Percentiles rank a stretch among this genome's conserved stretches.
phyloP scores from a whole-genome alignment of 2,329 filamentous ascomycete species.

The Penicillium digitatum region DNA sequence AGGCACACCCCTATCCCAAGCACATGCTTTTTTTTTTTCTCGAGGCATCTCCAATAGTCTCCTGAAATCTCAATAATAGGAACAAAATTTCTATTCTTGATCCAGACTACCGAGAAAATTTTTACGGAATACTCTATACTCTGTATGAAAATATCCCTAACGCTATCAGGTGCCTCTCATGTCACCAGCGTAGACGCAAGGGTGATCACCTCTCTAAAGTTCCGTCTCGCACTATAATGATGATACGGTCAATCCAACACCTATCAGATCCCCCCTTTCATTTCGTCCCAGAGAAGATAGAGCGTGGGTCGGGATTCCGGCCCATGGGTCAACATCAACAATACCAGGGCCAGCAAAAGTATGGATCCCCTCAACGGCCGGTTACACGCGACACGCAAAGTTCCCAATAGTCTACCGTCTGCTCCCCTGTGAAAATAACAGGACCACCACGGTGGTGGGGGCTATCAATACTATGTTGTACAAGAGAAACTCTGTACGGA shows the following conservation, averaged over 20 bases:
- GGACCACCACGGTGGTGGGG: background rate
- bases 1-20: background rate
- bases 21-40: background rate
- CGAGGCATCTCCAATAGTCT: background rate
- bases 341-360: slow-evolving; percentile 5
- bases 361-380: slow-evolving; percentile 8
- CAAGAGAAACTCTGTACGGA: background rate
- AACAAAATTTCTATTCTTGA: background rate
- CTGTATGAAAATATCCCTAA: background rate
- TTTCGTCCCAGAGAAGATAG: slow-evolving; percentile 1
- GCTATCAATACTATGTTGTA: background rate
- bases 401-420: background rate
- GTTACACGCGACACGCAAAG: background rate
- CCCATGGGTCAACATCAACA: slow-evolving; percentile 4
- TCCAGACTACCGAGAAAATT: background rate
- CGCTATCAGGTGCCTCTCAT: background rate
- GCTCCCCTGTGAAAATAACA: background rate
- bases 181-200: background rate
- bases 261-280: slow-evolving; percentile 4
- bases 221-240: background rate
- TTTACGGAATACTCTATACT: background rate
- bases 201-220: background rate
- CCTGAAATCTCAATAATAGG: background rate
- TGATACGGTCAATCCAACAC: background rate
- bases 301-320: background rate